Evolutionary conservation across 2,329 filamentous ascomycete species (phyloP), one percentile per base, ranked within the genome.

Genomic region (Clonostachys rosea): DNA sequence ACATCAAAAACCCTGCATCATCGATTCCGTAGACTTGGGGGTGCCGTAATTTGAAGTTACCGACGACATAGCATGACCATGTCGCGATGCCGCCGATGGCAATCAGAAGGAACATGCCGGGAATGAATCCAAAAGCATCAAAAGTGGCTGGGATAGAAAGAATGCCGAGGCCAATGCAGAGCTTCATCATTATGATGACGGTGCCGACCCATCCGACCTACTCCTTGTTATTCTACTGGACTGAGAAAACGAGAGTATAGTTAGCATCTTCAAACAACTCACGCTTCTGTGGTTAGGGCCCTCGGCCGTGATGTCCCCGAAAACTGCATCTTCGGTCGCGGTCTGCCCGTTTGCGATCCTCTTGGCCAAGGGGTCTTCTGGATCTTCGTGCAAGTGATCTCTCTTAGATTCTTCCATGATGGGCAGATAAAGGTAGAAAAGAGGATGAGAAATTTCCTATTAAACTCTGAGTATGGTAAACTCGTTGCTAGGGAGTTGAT

Each of bases 11-110:
- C 16, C 74, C 76, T 0, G 70, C 75, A 52, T 79, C 76, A 43
- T 77, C 75, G 46, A 79, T 76, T 33, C 73, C 68, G 54, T 79
- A 79, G 2, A 79, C 70, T 20, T 73, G 65, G 2, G 67, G 69
- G 52, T 79, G 76, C 8, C 60, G 60, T n/a, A 73, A 53, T 54
- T 79, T 79, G 61, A 79, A 79, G 14, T 62, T 57, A 5, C 72
- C 74, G 73, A 77, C 62, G 20, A 75, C 70, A 50, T 72, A 75
- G 45, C 66, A 63, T 3, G 71, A 73, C 74, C 74, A 77, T 3
- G 68, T 71, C 0, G 73, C 75, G 51, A 76, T 73, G 17, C 33
- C 49, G 2, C 61, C 67, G 30, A 76, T 65, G 4, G 54, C 47
- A 4, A 65, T 37, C 7, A 78, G 59, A 24, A 64, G 62, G 24